These are phyloP conservation scores for Streptanthus diversifolius DNA, from an alignment of 345 rosid species.

Conservation along the genomic window DNA sequence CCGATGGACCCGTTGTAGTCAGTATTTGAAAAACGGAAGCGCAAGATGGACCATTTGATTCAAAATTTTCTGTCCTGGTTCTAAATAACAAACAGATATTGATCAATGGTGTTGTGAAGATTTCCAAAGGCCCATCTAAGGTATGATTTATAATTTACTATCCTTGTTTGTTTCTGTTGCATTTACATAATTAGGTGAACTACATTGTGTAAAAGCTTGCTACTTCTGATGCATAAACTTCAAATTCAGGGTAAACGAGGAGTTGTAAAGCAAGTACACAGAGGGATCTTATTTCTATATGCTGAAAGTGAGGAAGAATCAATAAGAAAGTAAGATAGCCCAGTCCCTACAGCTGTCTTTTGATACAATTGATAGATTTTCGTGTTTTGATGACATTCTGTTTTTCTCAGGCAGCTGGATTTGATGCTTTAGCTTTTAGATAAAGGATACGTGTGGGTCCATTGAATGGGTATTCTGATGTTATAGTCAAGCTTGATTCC, in stretches of 20 bases:
- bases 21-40: slow-evolving; percentile 48
- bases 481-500: slow-evolving; percentile 91
- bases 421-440: slow-evolving; percentile 49
- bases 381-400: slow-evolving; percentile 19
- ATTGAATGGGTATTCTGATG: slow-evolving; percentile 78
- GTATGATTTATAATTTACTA: slow-evolving; percentile 29
- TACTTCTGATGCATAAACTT: slow-evolving; percentile 3
- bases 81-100: slow-evolving; percentile 55
- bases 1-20: slow-evolving; percentile 55
- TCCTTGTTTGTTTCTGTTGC: slow-evolving; percentile 1
- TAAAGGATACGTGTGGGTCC: slow-evolving; percentile 92
- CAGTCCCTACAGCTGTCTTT: not conserved
- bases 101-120: slow-evolving; percentile 62
- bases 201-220: not conserved
- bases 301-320: slow-evolving; percentile 62
- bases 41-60: slow-evolving; percentile 61
- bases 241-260: slow-evolving; percentile 82
- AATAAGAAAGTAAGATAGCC: slow-evolving; percentile 53
- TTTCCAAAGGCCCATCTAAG: slow-evolving; percentile 79
- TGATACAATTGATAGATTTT: not conserved
- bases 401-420: slow-evolving; percentile 52
- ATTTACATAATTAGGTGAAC: not conserved
- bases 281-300: slow-evolving; percentile 68
- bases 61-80: slow-evolving; percentile 76
- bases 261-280: slow-evolving; percentile 70